Percentiles rank a stretch among this genome's conserved stretches.
Conservation (phyloP, 257 asterid genomes). For the Solanum virginianum region DNA sequence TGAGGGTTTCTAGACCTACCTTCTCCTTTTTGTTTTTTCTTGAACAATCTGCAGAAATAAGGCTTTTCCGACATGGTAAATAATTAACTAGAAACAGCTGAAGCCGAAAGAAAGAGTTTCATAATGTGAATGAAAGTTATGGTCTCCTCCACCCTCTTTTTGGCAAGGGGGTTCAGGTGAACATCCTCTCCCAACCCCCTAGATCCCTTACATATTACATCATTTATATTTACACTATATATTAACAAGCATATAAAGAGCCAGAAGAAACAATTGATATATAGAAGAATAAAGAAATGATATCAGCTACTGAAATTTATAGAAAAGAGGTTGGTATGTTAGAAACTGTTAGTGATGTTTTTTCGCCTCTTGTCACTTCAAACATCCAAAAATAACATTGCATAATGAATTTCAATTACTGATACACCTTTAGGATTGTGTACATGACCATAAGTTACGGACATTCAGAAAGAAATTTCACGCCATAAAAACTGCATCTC, state of each 20-base stretch:
- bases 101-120: too few relatives aligned
- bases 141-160: too few relatives aligned
- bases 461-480: not conserved
- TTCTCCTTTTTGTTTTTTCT: too few relatives aligned
- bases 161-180: too few relatives aligned
- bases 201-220: not conserved
- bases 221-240: not conserved
- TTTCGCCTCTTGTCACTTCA: not conserved
- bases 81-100: too few relatives aligned
- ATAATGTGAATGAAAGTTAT: too few relatives aligned
- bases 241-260: not conserved
- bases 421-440: not conserved
- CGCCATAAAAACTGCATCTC: not conserved
- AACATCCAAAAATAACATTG: not conserved
- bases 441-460: not conserved
- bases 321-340: not conserved
- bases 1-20: too few relatives aligned
- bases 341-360: not conserved
- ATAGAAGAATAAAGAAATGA: not conserved
- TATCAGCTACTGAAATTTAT: not conserved
- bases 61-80: too few relatives aligned
- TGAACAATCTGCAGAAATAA: too few relatives aligned
- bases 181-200: not conserved
- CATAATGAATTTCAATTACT: not conserved
- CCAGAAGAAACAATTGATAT: not conserved